Evolutionary conservation across 1,139 yeast species (phyloP), one percentile per base, ranked within the genome.

Genomic region (Meyerozyma carpophila): DNA sequence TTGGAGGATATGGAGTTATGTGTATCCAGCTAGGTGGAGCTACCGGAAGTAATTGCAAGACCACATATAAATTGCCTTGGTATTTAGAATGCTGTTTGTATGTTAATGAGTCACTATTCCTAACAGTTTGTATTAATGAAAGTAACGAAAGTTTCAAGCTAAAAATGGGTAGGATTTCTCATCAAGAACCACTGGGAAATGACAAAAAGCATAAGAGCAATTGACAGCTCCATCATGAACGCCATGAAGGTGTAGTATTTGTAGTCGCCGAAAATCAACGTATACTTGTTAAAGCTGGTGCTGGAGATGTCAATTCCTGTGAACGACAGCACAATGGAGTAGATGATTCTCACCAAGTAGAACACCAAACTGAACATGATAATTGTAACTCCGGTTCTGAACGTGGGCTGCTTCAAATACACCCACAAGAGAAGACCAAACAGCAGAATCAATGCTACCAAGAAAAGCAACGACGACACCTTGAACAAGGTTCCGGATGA

Each of bases 241-340:
- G 44, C 58, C 47, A 57, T 31, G 38, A 55, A 56, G 8, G 57
- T 47, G 36, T 54, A 58, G 45, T 56, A 58, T 43, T 50, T 44
- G 45, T 50, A 57, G 37, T 56, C 51, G n/a, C 61, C 62, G 32
- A 49, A 51, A 21, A 57, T 31, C 31, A 58, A 44, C 11, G 51
- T 41, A 42, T 48, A 57, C 40, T 55, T 46, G 9, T 40, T 18
- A 18, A 34, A 34, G 5, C 25, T n/a, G 13, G 37, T 20, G 26
- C 13, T 10, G 5, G 41, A 39, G 36, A 57, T 46, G 32, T 44
- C 43, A 31, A 50, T 37, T 4, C 55, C 54, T n/a, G 48, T 42
- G 44, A 56, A 54, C 1, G 60, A 47, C 11, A 49, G 39, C 32
- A 55, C 14, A 5, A 57, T 39, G 16, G 57, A 47, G 41, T 55